Base-by-base conservation (phyloP, 345 rosid species). In the Schrenkiella parvula region DNA sequence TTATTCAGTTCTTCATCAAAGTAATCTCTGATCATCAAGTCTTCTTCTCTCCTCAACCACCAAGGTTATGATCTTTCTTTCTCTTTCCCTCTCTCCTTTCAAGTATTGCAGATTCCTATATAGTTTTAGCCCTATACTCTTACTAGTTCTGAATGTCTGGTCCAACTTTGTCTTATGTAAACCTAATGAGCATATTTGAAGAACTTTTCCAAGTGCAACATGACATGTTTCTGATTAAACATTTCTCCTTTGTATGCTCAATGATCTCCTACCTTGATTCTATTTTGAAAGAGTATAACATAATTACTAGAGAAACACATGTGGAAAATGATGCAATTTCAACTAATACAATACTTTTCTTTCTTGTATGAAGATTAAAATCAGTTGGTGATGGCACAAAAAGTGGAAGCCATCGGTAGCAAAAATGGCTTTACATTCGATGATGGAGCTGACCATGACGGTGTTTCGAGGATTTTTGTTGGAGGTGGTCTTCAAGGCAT, bases 401-500 rank as follows among this genome's bases (percentile, higher is more conserved):
- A 29, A 28, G 6, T 70, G 74, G 58, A 70, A 47, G 74, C 50
- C 0, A 19, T 59, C 17, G 74, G 74, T 17, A 70, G 74, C 58
- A 70, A 48, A 17, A 42, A 59, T 34, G 66, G 66, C 7, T 70
- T 47, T 23, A 59, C 58, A 35, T 70, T 47, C 8, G 74, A 70
- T 25, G 74, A 70, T 70, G 74, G 74, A 55, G 23, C 21, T 15
- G 38, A 35, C 29, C 74, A 70, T 58, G 58, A 58, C 2, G 66
- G 74, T 23, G 48, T 70, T 17, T 34, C 66, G 28, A 58, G 47
- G 50, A 70, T 70, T 15, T 70, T 46, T 70, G 66, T 70, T 58
- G 48, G 66, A 58, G 66, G 74, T 22, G 66, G 66, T 58, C 38
- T 47, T 58, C 57, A 47, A 47, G 74, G 66, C 3, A 70, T 70